A percentile compares a stretch with the other conserved stretches of the same genome.
Conservation (phyloP, 352 stramenopile genomes). For the Globisporangium paroecandrum region DNA sequence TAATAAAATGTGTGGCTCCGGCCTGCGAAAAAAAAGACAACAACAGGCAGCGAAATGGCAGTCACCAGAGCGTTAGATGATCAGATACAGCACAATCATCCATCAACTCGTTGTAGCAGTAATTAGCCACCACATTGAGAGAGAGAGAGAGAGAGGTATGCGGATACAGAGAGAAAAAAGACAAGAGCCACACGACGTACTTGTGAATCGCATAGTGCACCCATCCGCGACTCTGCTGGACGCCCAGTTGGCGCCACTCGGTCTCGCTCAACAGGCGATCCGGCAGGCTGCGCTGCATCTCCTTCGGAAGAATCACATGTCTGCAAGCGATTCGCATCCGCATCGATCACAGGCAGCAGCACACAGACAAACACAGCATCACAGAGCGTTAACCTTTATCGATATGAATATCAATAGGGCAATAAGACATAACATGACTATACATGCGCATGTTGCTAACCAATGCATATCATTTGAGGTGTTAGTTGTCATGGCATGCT, state of each 20-base stretch:
- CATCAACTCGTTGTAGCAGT: not conserved
- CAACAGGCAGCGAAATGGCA: not conserved
- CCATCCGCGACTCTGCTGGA: conserved; percentile 98
- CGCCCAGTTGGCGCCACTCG: conserved; percentile 96
- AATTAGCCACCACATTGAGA: not conserved
- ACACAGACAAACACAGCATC: not conserved
- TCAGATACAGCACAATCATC: not conserved
- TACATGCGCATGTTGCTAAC: no score
- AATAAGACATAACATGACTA: no score
- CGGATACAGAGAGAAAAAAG: not conserved
- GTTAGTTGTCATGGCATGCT: not conserved
- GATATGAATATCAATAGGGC: no score
- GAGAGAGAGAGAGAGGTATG: not conserved
- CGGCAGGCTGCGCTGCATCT: conserved; percentile 95
- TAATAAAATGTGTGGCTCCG: conserved; percentile 98
- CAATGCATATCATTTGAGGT: not conserved
- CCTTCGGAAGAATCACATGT: conserved; percentile 97
- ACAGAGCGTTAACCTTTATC: not conserved
- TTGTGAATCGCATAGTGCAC: conserved; percentile 99
- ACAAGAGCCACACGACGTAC: conserved; percentile 49
- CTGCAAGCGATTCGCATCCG: conserved; percentile 26
- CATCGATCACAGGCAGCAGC: not conserved
- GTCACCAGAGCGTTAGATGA: not conserved
- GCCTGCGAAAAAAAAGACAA: conserved; percentile 43
- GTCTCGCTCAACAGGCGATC: conserved; percentile 95